Evolutionary conservation across 768 basidiomycete genomes (phyloP).

Genomic region (Russula abietina): DNA sequence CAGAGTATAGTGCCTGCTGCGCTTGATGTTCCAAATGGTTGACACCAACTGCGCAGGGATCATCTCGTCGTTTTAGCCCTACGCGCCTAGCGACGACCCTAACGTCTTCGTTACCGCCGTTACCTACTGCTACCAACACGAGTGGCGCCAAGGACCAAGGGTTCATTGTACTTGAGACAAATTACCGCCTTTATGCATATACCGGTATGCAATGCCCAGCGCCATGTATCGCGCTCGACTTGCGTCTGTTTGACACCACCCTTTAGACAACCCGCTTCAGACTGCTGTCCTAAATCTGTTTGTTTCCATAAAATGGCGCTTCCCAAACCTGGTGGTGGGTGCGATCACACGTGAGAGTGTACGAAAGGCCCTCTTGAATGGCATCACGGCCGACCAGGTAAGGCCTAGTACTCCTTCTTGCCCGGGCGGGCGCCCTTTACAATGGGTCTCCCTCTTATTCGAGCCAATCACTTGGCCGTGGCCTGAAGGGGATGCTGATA

Average conservation of each 20-base stretch:
- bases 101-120: conserved; percentile 81
- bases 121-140: conserved; percentile 55
- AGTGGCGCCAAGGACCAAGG: conserved; percentile 65
- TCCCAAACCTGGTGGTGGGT: conserved; percentile 95
- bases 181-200: conserved; percentile 97
- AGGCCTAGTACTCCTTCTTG: conserved; percentile 20
- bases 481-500: not conserved
- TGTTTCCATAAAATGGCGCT: conserved; percentile 86
- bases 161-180: conserved; percentile 95
- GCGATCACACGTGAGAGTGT: conserved; percentile 93
- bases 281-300: conserved; percentile 95
- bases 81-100: conserved; percentile 92
- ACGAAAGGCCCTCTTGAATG: conserved; percentile 87
- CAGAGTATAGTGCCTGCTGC: conserved; percentile 39
- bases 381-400: conserved; percentile 95
- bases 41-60: conserved; percentile 40
- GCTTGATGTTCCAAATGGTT: not conserved
- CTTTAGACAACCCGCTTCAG: conserved; percentile 85
- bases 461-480: not conserved
- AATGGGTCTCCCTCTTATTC: not conserved
- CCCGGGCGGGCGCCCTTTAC: not conserved
- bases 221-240: not conserved
- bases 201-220: conserved; percentile 54
- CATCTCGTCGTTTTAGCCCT: conserved; percentile 81
- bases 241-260: conserved; percentile 13